phyloP scores from a whole-genome alignment of 345 rosid genomes.

The Ricinus communis region DNA sequence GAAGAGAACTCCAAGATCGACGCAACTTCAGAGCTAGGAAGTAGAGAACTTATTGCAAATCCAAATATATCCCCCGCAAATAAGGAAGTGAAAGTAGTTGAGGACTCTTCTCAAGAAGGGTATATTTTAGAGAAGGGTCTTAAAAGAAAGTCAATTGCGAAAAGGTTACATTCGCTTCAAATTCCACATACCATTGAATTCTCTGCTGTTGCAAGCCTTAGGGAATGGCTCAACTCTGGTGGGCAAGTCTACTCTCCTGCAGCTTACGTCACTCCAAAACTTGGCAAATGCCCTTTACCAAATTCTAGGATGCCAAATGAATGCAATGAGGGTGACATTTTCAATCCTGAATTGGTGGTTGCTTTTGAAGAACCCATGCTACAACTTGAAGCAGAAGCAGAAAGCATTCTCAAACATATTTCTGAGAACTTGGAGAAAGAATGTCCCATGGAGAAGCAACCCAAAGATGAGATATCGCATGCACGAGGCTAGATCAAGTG shows the following conservation, averaged over 20 bases:
- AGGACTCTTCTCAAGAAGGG: constrained; percentile 12
- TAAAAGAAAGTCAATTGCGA: constrained; percentile 37
- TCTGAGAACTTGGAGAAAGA: constrained; percentile 24
- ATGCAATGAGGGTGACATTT: constrained; percentile 14
- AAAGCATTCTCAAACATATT: constrained; percentile 35
- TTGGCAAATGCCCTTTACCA: constrained; percentile 28
- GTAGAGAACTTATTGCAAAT: constrained; percentile 2
- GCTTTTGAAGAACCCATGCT: constrained; percentile 38
- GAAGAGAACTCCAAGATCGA: constrained; percentile 8
- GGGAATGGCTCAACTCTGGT: constrained; percentile 28
- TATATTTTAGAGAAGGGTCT: constrained; percentile 14
- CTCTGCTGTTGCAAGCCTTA: constrained; percentile 28
- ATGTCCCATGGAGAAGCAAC: too few relatives aligned
- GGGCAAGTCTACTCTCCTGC: constrained; percentile 36
- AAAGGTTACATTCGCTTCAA: constrained; percentile 28
- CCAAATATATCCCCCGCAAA: too few relatives aligned
- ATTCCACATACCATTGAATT: constrained; percentile 34
- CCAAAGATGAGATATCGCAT: too few relatives aligned
- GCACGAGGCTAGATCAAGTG: too few relatives aligned
- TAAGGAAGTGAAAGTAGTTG: too few relatives aligned
- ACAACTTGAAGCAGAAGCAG: constrained; percentile 46
- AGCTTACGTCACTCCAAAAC: constrained; percentile 39
- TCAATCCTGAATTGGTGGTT: constrained; percentile 38
- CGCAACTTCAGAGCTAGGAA: constrained; percentile 12
- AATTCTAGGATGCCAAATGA: too few relatives aligned